Base-by-base conservation (phyloP, 2,329 filamentous ascomycete species). In the Fusarium pseudoanthophilum region DNA sequence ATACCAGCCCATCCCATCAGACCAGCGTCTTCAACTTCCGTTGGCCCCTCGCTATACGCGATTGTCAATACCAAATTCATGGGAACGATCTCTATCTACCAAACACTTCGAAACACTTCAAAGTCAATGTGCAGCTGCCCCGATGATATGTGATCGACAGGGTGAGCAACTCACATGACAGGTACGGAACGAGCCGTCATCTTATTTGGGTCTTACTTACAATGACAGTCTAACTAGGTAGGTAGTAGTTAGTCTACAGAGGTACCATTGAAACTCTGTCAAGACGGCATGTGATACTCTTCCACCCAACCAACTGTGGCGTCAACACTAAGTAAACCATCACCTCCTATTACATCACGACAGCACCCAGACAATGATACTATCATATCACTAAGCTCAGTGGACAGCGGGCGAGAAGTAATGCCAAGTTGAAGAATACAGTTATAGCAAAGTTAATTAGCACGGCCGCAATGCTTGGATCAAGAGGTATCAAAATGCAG, bases 401-500 rank as follows among this genome's bases (percentile, higher is more conserved):
- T 52, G 10, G 21, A 18, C 11, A 37, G 37, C 28, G 8, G 51
- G 18, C 11, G 49, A 18, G 21, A 18, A 26, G 53, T 30, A 48
- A 43, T 18, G 15, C 37, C 36, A 11, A 45, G 30, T 61, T 58
- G 21, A 58, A 49, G n/a, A 57, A 66, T 61, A 59, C n/a, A 62
- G 39, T 48, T 20, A 28, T 36, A 36, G 30, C 42, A 20, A 40
- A 59, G 39, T 60, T n/a, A 49, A 42, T 67, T 36, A 67, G 48
- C 57, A 45, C 58, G 61, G 55, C 45, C 58, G 48, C 53, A 46
- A 73, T 70, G 65, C 66, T 65, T 30, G 53, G 39, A 52, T 26
- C 57, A 60, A 45, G 51, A 68, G 64, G 60, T 73, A 74, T 71
- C 72, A 64, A 67, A 48, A 46, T 74, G 71, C 66, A 46, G 67